These are phyloP conservation scores for Candida easanensis DNA, from an alignment of 805 yeast species.

Conservation along the genomic window DNA sequence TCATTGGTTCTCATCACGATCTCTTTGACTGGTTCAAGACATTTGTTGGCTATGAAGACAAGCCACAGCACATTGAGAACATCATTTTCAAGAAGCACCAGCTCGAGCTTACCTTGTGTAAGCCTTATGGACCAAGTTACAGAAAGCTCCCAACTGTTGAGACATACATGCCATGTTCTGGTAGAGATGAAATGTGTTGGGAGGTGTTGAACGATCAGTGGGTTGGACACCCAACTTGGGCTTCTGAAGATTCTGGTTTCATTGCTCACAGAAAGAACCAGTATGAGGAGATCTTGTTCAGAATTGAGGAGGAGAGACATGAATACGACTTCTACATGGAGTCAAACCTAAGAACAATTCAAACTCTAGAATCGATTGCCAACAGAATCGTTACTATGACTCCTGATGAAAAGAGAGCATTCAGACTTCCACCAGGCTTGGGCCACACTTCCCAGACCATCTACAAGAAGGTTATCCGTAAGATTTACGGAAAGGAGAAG, in stretches of 20 bases:
- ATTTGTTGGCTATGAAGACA: constrained; percentile 86
- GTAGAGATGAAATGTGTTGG: constrained; percentile 99
- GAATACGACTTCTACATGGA: constrained; percentile 97
- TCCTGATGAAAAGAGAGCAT: constrained; percentile 78
- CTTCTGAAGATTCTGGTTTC: constrained; percentile 97
- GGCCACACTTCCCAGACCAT: constrained; percentile 91
- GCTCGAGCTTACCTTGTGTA: constrained; percentile 83
- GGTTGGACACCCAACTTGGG: constrained; percentile 99
- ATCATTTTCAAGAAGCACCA: constrained; percentile 86
- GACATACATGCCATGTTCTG: constrained; percentile 95
- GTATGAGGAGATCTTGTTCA: constrained; percentile 91
- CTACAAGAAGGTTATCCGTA: constrained; percentile 89
- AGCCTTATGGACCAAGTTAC: constrained; percentile 94
- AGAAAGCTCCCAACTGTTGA: constrained; percentile 90
- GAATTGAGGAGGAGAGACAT: constrained; percentile 96
- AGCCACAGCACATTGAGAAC: constrained; percentile 84
- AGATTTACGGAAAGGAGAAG: constrained; percentile 89
- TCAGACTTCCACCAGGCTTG: constrained; percentile 87
- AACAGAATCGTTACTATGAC: constrained; percentile 92
- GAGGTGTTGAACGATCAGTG: constrained; percentile 97
- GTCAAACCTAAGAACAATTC: constrained; percentile 90
- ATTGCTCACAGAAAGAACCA: constrained; percentile 99
- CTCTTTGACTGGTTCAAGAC: constrained; percentile 87
- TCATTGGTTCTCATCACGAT: constrained; percentile 77
- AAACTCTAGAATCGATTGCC: constrained; percentile 91